Conservation (phyloP, 116 monocot species). For the Thalassia testudinum region DNA sequence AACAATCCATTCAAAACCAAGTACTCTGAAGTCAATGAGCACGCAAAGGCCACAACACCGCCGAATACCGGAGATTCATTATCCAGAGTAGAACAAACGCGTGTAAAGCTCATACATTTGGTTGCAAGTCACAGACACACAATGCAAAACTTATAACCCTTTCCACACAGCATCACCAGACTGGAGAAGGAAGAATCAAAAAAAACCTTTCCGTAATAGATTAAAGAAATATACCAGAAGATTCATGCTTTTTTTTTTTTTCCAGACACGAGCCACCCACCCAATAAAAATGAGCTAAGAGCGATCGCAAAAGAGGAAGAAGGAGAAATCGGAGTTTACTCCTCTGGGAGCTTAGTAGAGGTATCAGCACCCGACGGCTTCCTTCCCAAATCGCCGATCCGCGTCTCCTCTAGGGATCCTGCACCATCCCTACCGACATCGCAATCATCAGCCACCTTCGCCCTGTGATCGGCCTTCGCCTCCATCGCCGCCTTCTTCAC, state of each 20-base stretch:
- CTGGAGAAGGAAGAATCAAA: too few relatives aligned
- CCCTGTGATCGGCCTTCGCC: constrained; percentile 4
- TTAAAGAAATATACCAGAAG: too few relatives aligned
- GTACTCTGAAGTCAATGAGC: too few relatives aligned
- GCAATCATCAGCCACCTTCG: neutral
- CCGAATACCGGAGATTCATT: neutral
- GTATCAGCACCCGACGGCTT: constrained; percentile 6
- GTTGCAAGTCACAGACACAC: too few relatives aligned
- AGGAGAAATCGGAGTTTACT: constrained; percentile 18
- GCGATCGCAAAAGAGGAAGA: neutral
- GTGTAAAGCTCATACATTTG: too few relatives aligned
- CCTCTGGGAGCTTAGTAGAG: constrained; percentile 41
- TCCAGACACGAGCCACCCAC: too few relatives aligned
- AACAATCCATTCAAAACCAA: neutral
- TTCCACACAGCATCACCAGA: neutral
- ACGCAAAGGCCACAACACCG: neutral
- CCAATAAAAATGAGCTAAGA: too few relatives aligned
- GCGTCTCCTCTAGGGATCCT: neutral
- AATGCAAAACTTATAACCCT: too few relatives aligned
- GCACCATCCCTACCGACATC: neutral
- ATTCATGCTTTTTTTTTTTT: too few relatives aligned
- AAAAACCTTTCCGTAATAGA: too few relatives aligned
- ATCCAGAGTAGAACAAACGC: neutral
- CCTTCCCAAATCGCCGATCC: neutral
- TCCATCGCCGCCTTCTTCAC: constrained; percentile 36